Evolutionary conservation across 345 rosid genomes (phyloP), one percentile per base, ranked within the genome.

Genomic region (Xanthoceras sorbifolium): DNA sequence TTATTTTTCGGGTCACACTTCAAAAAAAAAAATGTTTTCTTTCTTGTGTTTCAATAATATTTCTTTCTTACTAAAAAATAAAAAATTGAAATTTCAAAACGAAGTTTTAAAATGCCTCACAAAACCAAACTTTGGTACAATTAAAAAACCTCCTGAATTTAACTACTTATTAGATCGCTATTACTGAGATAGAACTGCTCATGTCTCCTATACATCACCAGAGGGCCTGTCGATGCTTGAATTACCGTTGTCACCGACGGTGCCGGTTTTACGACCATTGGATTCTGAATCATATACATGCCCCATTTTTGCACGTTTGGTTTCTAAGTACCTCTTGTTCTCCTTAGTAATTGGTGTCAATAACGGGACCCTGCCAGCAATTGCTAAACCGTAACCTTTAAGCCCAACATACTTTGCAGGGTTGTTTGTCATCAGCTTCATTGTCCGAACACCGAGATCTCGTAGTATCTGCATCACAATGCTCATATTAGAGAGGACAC

Each of bases 341-440:
- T 91, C 87, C n/a, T 64, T 29, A 0, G 91, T 87, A 29, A 87
- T 83, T 0, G 89, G 85, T 1, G 89, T 79, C 61, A 86, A 10
- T 0, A 89, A 70, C 0, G 96, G 92, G 66, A 88, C 89, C 67
- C 93, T 87, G 12, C 92, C 90, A 0, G 84, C 78, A 52, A 91
- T 83, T 2, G 91, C 71, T 68, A 91, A 78, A 52, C 93, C 96
- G 25, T 91, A 91, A 32, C 92, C 92, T 71, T 91, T 91, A 66
- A 91, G 91, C 14, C 96, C 93, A 22, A 78, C 74, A 31, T 89
- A 89, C 75, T 90, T 91, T 1, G 88, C 82, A 9, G 96, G 92
- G 77, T 89, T 91, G 87, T 91, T 91, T 2, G 96, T 91, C 96
- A 89, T 90, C 81, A 91, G 64, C 78, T 44, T 88, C 92, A 91